Base-by-base conservation (phyloP, 2,329 filamentous ascomycete genomes). In the Chaetomiaceae sp. region DNA sequence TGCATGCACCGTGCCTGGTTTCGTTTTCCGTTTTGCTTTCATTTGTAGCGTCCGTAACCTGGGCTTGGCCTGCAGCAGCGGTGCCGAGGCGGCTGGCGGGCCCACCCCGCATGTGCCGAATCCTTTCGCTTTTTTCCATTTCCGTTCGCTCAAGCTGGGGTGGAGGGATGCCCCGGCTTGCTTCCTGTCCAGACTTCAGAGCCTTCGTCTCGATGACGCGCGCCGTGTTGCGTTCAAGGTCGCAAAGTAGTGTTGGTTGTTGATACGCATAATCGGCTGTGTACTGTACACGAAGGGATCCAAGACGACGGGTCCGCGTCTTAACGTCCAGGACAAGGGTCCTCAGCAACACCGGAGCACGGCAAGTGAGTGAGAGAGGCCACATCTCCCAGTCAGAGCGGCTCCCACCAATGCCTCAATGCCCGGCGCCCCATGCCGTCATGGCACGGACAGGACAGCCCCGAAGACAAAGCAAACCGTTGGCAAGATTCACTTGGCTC, bases 241-340 rank as follows among this genome's bases (percentile, higher is more conserved):
- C n/a, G n/a, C n/a, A n/a, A n/a, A n/a, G n/a, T n/a, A 32, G 3
- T 32, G 12, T 32, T 14, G 14, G 3, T 14, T 32, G 29, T n/a
- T n/a, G n/a, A 3, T n/a, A 6, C 3, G 29, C n/a, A 14, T 14
- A n/a, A n/a, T 14, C 26, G 22, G 12, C 11, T 15, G 14, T 27
- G 6, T 30, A 20, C 4, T 15, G 15, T 2, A 32, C 7, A 36
- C 30, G 15, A 10, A 40, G 26, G 18, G 32, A 37, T 37, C 41
- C 46, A 42, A 14, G 15, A 19, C 30, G 19, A 12, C 24, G 46
- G 46, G 40, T 48, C 46, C n/a, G n/a, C n/a, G n/a, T n/a, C n/a
- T n/a, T n/a, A n/a, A n/a, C n/a, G n/a, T n/a, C n/a, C n/a, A n/a
- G n/a, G n/a, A n/a, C n/a, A n/a, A n/a, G n/a, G n/a, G n/a, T n/a